phyloP scores from a whole-genome alignment of 306 rosid species.

The Fagus crenata region DNA sequence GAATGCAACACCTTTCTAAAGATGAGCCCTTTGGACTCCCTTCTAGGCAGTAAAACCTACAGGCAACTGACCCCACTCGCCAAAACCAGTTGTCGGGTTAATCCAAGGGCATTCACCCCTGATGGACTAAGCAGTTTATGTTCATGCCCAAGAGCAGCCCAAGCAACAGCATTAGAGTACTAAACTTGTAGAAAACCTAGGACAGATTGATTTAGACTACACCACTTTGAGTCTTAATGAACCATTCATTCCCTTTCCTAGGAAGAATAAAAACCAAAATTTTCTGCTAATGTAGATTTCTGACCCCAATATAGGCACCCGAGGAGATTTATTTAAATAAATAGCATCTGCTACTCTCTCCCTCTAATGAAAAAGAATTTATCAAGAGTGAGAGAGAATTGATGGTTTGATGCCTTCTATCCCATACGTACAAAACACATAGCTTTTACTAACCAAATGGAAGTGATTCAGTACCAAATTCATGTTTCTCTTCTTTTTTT shows the following conservation, averaged over 20 bases:
- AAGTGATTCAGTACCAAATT: neutral
- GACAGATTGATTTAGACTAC: neutral
- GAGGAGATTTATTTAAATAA: neutral
- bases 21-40: too few species aligned
- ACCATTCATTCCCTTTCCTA: neutral
- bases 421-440: neutral
- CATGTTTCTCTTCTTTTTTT: neutral
- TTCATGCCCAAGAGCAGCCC: neutral
- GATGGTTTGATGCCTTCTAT: neutral
- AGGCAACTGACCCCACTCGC: too few species aligned
- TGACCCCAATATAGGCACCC: neutral
- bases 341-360: neutral
- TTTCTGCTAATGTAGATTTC: neutral
- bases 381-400: neutral
- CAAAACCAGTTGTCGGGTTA: too few species aligned
- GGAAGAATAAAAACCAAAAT: neutral
- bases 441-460: neutral
- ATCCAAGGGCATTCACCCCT: too few species aligned
- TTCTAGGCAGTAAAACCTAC: too few species aligned
- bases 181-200: neutral
- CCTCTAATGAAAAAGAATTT: neutral
- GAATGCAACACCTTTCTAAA: too few species aligned
- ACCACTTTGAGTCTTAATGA: neutral
- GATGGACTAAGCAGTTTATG: too few species aligned
- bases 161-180: neutral